phyloP scores from a whole-genome alignment of 163 green algal genomes.

The Smithsoniella earleae region DNA sequence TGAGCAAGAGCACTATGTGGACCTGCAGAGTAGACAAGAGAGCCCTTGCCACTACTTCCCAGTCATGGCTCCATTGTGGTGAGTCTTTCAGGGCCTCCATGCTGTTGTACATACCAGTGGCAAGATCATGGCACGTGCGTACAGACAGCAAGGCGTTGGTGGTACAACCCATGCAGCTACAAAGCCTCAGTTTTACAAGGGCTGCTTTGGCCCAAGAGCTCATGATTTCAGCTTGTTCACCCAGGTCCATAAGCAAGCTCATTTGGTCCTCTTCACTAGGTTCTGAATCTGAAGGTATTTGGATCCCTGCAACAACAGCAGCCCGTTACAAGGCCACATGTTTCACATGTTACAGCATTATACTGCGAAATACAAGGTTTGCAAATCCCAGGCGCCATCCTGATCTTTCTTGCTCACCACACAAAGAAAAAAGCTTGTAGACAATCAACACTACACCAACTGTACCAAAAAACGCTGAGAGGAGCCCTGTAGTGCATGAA shows the following conservation, averaged over 20 bases:
- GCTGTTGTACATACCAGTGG: background rate
- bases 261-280: background rate
- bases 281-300: background rate
- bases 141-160: constrained; percentile 53
- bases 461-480: too few relatives aligned
- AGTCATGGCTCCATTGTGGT: constrained; percentile 51
- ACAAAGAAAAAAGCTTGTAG: too few relatives aligned
- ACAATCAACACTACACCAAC: too few relatives aligned
- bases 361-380: too few relatives aligned
- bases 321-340: background rate
- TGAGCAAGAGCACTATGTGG: constrained; percentile 4
- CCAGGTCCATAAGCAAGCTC: background rate
- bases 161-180: constrained; percentile 54
- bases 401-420: too few relatives aligned
- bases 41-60: constrained; percentile 39
- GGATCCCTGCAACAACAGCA: background rate
- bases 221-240: background rate
- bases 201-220: constrained; percentile 1
- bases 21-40: constrained; percentile 35
- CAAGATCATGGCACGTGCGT: constrained; percentile 29
- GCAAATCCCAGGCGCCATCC: too few relatives aligned
- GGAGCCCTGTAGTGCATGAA: too few relatives aligned
- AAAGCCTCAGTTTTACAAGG: constrained; percentile 35
- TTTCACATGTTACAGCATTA: too few relatives aligned
- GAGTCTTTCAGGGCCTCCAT: background rate